These are phyloP conservation scores for Rhizoclosmatium globosum DNA, from an alignment of 192 early-diverging fungal species.

Conservation along the genomic window DNA sequence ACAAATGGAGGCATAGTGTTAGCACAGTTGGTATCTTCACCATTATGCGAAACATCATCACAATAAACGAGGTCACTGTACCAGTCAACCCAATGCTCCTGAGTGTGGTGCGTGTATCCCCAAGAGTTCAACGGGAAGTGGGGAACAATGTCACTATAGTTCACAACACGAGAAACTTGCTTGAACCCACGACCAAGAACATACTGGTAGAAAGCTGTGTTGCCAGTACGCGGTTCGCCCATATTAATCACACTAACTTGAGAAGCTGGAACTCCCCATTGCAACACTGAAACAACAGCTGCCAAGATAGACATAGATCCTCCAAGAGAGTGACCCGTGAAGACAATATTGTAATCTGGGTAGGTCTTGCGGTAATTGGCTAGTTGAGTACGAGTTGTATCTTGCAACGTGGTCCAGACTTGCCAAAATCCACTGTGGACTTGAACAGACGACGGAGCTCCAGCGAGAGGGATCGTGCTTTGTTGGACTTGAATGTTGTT, in stretches of 20 bases:
- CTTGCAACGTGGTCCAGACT: constrained; percentile 12
- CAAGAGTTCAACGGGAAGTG: constrained; percentile 33
- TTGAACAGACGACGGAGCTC: neutral
- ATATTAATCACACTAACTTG: constrained; percentile 34
- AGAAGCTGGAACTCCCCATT: constrained; percentile 18
- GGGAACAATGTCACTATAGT: constrained; percentile 42
- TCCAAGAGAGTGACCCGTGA: constrained; percentile 46
- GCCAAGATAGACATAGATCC: constrained; percentile 41
- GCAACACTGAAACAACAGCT: constrained; percentile 37
- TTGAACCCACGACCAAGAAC: neutral
- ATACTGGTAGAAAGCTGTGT: constrained; percentile 37
- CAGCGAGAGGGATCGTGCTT: neutral
- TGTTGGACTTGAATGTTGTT: constrained; percentile 20
- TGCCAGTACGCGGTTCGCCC: constrained; percentile 50
- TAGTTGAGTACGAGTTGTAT: neutral
- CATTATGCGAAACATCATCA: constrained; percentile 5
- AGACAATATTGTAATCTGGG: constrained; percentile 28
- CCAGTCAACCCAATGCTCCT: constrained; percentile 39
- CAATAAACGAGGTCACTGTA: constrained; percentile 9
- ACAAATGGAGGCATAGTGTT: neutral
- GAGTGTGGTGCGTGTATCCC: constrained; percentile 33
- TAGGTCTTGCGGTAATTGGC: neutral
- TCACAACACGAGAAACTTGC: constrained; percentile 6
- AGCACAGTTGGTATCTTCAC: neutral
- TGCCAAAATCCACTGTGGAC: constrained; percentile 43